Percentiles rank a stretch among this genome's conserved stretches.
phyloP scores from a whole-genome alignment of 164 flowering plant genomes.

The Amborella trichopoda region DNA sequence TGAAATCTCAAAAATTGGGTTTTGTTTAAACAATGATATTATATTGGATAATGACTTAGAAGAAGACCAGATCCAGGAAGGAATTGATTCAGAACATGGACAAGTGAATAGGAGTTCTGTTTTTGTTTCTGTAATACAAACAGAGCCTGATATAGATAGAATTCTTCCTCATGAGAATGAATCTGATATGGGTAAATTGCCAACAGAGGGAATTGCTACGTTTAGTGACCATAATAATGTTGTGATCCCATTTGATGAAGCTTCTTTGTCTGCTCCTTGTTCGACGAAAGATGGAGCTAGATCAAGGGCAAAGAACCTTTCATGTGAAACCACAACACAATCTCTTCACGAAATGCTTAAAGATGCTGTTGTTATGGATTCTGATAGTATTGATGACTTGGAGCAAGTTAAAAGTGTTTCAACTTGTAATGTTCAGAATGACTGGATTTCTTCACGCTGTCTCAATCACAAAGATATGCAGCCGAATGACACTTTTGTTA shows the following conservation, averaged over 20 bases:
- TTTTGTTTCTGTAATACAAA: background rate
- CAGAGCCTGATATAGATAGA: background rate
- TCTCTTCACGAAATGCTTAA: background rate
- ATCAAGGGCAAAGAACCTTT: background rate
- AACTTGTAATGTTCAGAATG: background rate
- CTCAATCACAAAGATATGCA: too few relatives aligned
- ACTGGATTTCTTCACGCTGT: background rate
- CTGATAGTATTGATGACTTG: conserved; percentile 1
- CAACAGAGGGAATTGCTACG: background rate
- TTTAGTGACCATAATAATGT: background rate
- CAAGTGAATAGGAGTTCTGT: background rate
- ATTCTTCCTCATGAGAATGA: background rate
- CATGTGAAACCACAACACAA: background rate
- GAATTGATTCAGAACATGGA: background rate
- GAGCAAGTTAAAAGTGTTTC: background rate
- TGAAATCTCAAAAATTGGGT: background rate
- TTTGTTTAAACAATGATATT: background rate
- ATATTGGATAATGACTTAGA: background rate
- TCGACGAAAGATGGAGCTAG: background rate
- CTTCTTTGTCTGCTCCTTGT: background rate
- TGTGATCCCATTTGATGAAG: background rate
- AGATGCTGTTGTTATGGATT: background rate
- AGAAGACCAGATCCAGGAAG: background rate
- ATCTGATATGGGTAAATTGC: background rate
- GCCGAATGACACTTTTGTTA: too few relatives aligned